These are phyloP conservation scores for Backusella westeae DNA, from an alignment of 192 early-diverging fungal genomes.

Conservation along the genomic window DNA sequence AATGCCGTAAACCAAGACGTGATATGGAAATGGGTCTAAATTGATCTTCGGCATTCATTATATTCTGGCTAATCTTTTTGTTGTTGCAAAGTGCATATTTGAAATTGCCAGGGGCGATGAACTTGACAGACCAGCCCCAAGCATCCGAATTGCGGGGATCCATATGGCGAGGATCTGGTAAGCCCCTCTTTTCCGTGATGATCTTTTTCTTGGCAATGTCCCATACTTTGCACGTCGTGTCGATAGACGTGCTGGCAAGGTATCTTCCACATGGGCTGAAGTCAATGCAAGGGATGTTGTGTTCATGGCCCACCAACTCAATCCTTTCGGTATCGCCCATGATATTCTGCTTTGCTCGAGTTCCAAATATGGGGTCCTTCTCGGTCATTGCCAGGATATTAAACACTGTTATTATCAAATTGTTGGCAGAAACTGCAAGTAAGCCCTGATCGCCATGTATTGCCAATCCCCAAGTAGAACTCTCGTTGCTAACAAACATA, in stretches of 20 bases:
- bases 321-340: conserved; percentile 23
- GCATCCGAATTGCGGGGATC: neutral
- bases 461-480: conserved; percentile 60
- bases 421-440: conserved; percentile 56
- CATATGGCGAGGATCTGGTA: conserved; percentile 17
- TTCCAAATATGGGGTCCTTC: neutral
- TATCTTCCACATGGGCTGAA: conserved; percentile 55
- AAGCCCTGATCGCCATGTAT: conserved; percentile 49
- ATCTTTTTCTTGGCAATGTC: conserved; percentile 34
- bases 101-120: conserved; percentile 22
- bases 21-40: neutral
- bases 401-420: conserved; percentile 43
- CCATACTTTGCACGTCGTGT: conserved; percentile 53
- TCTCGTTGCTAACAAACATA: conserved; percentile 26
- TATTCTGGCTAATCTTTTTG: neutral
- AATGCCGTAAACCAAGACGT: conserved; percentile 14
- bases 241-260: conserved; percentile 55
- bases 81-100: conserved; percentile 10
- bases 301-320: conserved; percentile 48
- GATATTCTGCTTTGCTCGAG: neutral
- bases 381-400: conserved; percentile 20
- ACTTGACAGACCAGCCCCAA: conserved; percentile 34
- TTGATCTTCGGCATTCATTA: neutral
- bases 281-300: conserved; percentile 60
- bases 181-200: conserved; percentile 30